phyloP scores from a whole-genome alignment of 2,329 filamentous ascomycete genomes.

The Aspergillus latus region DNA sequence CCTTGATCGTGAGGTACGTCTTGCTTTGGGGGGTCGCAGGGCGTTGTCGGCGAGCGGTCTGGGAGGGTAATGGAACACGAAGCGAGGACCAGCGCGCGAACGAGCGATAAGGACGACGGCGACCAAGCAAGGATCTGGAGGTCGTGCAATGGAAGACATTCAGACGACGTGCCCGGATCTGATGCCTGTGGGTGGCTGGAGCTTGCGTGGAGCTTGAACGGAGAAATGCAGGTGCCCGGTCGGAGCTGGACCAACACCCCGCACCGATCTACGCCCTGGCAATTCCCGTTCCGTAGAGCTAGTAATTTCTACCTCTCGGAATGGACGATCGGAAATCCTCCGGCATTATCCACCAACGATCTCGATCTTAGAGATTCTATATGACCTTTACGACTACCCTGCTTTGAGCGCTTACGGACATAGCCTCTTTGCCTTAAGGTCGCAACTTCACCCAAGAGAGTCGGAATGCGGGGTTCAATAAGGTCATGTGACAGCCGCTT shows the following conservation, averaged over 20 bases:
- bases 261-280: neutral
- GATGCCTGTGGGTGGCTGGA: slow-evolving; percentile 18
- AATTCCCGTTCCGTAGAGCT: neutral
- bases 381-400: too few relatives aligned
- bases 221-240: slow-evolving; percentile 1
- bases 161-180: neutral
- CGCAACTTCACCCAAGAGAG: neutral
- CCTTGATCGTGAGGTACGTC: slow-evolving; percentile 36
- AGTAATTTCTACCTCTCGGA: too few relatives aligned
- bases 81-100: slow-evolving; percentile 73
- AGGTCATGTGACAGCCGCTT: neutral
- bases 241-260: slow-evolving; percentile 4
- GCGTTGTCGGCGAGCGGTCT: slow-evolving; percentile 45
- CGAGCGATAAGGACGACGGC: slow-evolving; percentile 74
- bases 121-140: slow-evolving; percentile 59
- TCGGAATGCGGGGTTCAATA: neutral
- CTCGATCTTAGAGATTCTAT: neutral
- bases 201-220: slow-evolving; percentile 6
- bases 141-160: slow-evolving; percentile 50
- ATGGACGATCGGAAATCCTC: neutral
- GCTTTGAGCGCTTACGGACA: neutral
- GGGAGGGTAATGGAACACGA: slow-evolving; percentile 86
- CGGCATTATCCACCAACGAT: neutral
- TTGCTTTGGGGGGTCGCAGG: slow-evolving; percentile 35
- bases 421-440: neutral